Percentiles rank a stretch among this genome's conserved stretches.
Conservation (phyloP, 495 filamentous ascomycete species). For the Gamarada debralockiae region DNA sequence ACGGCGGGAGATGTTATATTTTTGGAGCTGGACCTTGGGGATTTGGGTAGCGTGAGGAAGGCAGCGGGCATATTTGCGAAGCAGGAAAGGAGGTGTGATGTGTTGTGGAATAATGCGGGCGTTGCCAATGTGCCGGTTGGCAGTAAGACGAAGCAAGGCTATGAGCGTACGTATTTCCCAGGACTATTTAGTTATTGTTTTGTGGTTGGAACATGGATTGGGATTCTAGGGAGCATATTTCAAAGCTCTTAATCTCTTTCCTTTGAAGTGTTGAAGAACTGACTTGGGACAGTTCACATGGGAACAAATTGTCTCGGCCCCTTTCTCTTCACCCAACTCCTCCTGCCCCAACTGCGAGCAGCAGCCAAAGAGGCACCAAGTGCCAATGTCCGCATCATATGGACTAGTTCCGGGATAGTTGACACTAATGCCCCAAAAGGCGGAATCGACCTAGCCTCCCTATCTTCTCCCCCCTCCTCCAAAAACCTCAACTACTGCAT, state of each 20-base stretch:
- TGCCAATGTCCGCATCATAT: constrained; percentile 38
- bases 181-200: too few relatives aligned
- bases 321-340: constrained; percentile 41
- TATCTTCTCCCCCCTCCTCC: constrained; percentile 13
- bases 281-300: constrained; percentile 32
- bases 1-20: constrained; percentile 35
- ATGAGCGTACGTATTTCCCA: too few relatives aligned
- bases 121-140: constrained; percentile 28
- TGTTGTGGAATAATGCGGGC: constrained; percentile 56
- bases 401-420: constrained; percentile 28
- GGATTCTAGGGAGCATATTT: too few relatives aligned
- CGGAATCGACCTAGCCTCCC: too few relatives aligned
- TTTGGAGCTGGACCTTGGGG: constrained; percentile 42
- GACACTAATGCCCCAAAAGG: constrained; percentile 24
- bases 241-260: too few relatives aligned
- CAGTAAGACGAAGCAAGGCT: constrained; percentile 32
- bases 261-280: too few relatives aligned
- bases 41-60: constrained; percentile 43
- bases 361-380: constrained; percentile 30
- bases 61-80: constrained; percentile 36
- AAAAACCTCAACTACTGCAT: constrained; percentile 22
- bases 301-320: constrained; percentile 37
- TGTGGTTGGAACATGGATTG: too few relatives aligned
- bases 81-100: constrained; percentile 41
- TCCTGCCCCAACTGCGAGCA: constrained; percentile 31